phyloP scores from a whole-genome alignment of 2,329 filamentous ascomycete genomes.

The Neofusicoccum sp. region DNA sequence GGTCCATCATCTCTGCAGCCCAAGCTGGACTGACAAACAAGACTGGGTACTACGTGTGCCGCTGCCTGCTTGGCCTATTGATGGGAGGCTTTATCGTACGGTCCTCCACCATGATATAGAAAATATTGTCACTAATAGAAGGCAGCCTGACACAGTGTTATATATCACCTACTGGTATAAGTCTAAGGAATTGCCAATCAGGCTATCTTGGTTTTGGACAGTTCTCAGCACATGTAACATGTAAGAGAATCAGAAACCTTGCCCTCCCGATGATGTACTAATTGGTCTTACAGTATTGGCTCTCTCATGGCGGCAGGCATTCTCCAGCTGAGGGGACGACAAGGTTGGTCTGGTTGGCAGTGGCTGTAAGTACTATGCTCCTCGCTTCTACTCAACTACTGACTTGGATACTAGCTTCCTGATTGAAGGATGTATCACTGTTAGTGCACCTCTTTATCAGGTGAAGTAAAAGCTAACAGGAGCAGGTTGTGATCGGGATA shows the following conservation, averaged over 20 bases:
- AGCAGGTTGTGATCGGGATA: slow-evolving; percentile 50
- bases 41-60: slow-evolving; percentile 21
- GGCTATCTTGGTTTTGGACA: slow-evolving; percentile 66
- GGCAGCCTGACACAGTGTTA: slow-evolving; percentile 53
- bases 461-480: background rate
- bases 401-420: background rate
- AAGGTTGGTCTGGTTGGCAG: slow-evolving; percentile 51
- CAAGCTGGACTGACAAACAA: slow-evolving; percentile 23
- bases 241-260: background rate
- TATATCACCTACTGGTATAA: slow-evolving; percentile 71
- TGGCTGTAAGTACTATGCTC: slow-evolving; percentile 46
- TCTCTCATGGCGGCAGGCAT: slow-evolving; percentile 50
- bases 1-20: slow-evolving; percentile 21
- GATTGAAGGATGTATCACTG: slow-evolving; percentile 48
- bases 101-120: background rate
- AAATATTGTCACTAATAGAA: background rate
- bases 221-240: slow-evolving; percentile 42
- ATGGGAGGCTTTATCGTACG: slow-evolving; percentile 57
- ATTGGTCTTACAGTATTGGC: slow-evolving; percentile 47
- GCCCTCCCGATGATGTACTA: slow-evolving; percentile 25
- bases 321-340: slow-evolving; percentile 44
- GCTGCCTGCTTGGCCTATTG: slow-evolving; percentile 52
- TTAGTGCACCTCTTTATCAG: slow-evolving; percentile 24
- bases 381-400: background rate
- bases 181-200: slow-evolving; percentile 62